A percentile compares a stretch with the other conserved stretches of the same genome.
Conservation (phyloP, 805 yeast species). For the Candida boleticola region DNA sequence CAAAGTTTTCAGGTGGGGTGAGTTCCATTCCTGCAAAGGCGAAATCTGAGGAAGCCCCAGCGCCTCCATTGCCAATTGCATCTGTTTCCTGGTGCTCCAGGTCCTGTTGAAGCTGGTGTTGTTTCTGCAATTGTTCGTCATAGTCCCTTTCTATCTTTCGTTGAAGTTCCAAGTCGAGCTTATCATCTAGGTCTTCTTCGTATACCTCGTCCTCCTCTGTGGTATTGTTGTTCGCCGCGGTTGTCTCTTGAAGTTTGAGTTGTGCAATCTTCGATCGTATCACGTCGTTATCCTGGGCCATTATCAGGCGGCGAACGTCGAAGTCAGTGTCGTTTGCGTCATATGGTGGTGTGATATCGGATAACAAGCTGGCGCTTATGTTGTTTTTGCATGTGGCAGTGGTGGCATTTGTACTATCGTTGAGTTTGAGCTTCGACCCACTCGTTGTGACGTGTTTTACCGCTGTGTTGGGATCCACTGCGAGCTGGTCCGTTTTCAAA, state of each 20-base stretch:
- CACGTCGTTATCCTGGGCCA: slow-evolving; percentile 15
- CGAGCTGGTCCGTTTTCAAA: slow-evolving; percentile 2
- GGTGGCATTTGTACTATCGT: background rate
- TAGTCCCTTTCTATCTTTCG: slow-evolving; percentile 17
- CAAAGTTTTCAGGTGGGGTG: slow-evolving; percentile 87
- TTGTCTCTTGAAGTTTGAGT: slow-evolving; percentile 28
- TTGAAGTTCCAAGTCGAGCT: slow-evolving; percentile 12
- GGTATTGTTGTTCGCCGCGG: slow-evolving; percentile 20
- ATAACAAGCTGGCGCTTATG: background rate
- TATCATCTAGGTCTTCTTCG: slow-evolving; percentile 1
- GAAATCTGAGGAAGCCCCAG: background rate
- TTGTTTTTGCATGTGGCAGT: slow-evolving; percentile 5
- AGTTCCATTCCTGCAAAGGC: slow-evolving; percentile 17
- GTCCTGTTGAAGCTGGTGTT: background rate
- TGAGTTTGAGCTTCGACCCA: background rate
- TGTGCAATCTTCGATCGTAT: slow-evolving; percentile 34
- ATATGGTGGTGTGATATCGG: slow-evolving; percentile 14
- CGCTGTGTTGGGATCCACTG: background rate
- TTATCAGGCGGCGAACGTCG: background rate
- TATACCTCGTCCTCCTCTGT: slow-evolving; percentile 35
- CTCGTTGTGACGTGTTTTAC: background rate
- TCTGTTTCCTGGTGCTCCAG: too few relatives aligned
- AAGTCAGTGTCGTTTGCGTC: slow-evolving; percentile 8
- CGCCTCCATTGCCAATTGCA: background rate
- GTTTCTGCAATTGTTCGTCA: slow-evolving; percentile 1